A percentile compares a stretch with the other conserved stretches of the same genome.
These are phyloP conservation scores for Micromonas commoda DNA, from an alignment of 139 green algal genomes.

Conservation along the genomic window DNA sequence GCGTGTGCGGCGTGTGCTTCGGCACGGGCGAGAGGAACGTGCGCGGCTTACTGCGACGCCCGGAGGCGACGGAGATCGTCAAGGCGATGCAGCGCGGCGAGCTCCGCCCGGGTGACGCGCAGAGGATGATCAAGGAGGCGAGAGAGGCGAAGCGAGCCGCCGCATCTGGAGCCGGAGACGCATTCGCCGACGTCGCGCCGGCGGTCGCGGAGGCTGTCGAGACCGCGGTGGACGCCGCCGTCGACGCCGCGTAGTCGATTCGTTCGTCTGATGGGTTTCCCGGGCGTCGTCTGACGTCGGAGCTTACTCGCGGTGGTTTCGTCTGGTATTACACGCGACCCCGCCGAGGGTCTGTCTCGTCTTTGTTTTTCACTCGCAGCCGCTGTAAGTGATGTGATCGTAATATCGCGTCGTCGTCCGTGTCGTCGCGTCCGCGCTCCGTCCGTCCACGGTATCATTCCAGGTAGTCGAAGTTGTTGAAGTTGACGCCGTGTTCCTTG, in stretches of 20 bases:
- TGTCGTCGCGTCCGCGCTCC: too few relatives aligned
- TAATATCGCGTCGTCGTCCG: too few relatives aligned
- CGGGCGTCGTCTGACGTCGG: not conserved
- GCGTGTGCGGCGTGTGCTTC: slow-evolving; percentile 92
- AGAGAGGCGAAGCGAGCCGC: not conserved
- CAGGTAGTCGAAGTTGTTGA: slow-evolving; percentile 31
- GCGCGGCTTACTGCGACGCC: slow-evolving; percentile 78
- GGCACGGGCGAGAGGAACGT: slow-evolving; percentile 89
- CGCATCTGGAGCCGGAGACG: not conserved
- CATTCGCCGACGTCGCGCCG: too few relatives aligned
- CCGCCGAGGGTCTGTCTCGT: too few relatives aligned
- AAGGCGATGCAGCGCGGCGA: slow-evolving; percentile 89
- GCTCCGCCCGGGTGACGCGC: slow-evolving; percentile 57
- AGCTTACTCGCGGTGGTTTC: not conserved
- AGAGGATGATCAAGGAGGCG: not conserved
- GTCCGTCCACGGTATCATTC: slow-evolving; percentile 17
- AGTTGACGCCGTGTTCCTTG: slow-evolving; percentile 17
- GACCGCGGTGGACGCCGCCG: too few relatives aligned
- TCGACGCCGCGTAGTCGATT: not conserved
- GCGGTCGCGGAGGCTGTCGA: not conserved
- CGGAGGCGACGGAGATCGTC: slow-evolving; percentile 81
- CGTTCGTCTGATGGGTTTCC: too few relatives aligned
- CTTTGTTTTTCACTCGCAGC: too few relatives aligned
- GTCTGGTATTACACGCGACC: too few relatives aligned
- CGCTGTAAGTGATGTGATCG: too few relatives aligned